Percentiles rank a stretch among this genome's conserved stretches.
phyloP scores from a whole-genome alignment of 1,284 basidiomycete genomes.

The Apiotrichum sp. region DNA sequence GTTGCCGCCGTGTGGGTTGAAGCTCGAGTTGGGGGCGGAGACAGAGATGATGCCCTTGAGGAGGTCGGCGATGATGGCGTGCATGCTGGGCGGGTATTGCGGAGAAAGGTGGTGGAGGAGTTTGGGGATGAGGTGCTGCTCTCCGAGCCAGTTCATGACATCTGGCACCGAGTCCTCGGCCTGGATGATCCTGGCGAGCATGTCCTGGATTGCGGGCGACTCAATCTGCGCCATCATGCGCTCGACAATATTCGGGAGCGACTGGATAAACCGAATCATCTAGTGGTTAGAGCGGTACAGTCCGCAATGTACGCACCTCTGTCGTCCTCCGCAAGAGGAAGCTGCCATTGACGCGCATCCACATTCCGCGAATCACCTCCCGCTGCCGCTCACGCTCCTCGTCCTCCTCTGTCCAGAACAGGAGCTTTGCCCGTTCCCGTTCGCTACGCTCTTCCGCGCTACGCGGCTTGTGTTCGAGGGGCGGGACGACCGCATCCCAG shows the following conservation, averaged over 20 bases:
- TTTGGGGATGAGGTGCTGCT: slow-evolving; percentile 72
- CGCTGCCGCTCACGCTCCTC: slow-evolving; percentile 48
- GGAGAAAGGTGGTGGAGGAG: slow-evolving; percentile 82
- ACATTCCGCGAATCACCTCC: slow-evolving; percentile 51
- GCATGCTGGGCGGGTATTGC: slow-evolving; percentile 66
- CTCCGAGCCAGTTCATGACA: slow-evolving; percentile 87
- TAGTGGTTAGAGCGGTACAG: slow-evolving; percentile 41
- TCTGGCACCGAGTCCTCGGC: slow-evolving; percentile 79
- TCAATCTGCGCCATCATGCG: slow-evolving; percentile 80
- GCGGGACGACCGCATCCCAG: slow-evolving; percentile 79
- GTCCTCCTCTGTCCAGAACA: slow-evolving; percentile 33
- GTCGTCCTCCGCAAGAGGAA: slow-evolving; percentile 81
- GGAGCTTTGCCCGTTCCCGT: slow-evolving; percentile 32
- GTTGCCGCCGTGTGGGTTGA: slow-evolving; percentile 57
- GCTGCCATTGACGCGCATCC: slow-evolving; percentile 78
- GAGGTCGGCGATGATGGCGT: slow-evolving; percentile 82
- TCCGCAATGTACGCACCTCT: slow-evolving; percentile 59
- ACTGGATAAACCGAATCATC: slow-evolving; percentile 89
- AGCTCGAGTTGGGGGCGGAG: slow-evolving; percentile 66
- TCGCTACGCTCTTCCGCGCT: slow-evolving; percentile 33
- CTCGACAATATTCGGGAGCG: slow-evolving; percentile 74
- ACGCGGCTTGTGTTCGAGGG: slow-evolving; percentile 22
- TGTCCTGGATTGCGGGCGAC: slow-evolving; percentile 83
- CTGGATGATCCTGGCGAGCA: slow-evolving; percentile 86
- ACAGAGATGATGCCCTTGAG: slow-evolving; percentile 93